These are phyloP conservation scores for Diatrype stigma DNA, from an alignment of 2,329 filamentous ascomycete species.

Conservation along the genomic window DNA sequence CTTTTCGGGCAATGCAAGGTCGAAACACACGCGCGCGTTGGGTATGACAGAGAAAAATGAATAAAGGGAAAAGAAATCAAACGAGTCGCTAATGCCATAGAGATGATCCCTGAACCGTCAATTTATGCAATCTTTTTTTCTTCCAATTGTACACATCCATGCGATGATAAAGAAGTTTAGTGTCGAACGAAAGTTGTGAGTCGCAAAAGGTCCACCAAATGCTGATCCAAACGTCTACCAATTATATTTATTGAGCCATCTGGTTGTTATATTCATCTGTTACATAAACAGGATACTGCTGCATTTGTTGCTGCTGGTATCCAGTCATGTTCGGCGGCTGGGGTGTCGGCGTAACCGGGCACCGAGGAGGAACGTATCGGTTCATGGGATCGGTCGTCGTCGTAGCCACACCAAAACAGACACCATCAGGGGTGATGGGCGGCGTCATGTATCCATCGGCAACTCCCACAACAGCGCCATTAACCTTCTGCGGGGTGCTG, in stretches of 20 bases:
- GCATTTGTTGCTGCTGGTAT: conserved; percentile 37
- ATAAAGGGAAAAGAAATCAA: conserved; percentile 29
- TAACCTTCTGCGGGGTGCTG: conserved; percentile 75
- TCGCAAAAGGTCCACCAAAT: conserved; percentile 8
- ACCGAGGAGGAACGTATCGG: conserved; percentile 51
- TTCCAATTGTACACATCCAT: conserved; percentile 35
- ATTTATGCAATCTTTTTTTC: conserved; percentile 42
- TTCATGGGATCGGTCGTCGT: conserved; percentile 35
- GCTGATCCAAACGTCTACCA: conserved; percentile 4
- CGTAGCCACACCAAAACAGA: conserved; percentile 46
- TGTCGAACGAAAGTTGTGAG: conserved; percentile 4
- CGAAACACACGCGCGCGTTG: conserved; percentile 24
- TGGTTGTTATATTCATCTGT: conserved; percentile 35
- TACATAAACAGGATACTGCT: conserved; percentile 42
- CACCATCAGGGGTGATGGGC: conserved; percentile 76
- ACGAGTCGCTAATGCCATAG: conserved; percentile 45
- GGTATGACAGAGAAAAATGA: conserved; percentile 32
- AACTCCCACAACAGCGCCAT: conserved; percentile 56
- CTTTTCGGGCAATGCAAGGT: conserved; percentile 22
- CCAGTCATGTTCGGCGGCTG: conserved; percentile 34
- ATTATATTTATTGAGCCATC: conserved; percentile 21
- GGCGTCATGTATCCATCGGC: conserved; percentile 78
- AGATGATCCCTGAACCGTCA: conserved; percentile 40
- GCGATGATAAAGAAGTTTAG: conserved; percentile 7
- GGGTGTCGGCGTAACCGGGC: conserved; percentile 60